A percentile compares a stretch with the other conserved stretches of the same genome.
phyloP scores from a whole-genome alignment of 495 filamentous ascomycete species.

The Podospora pseudoanserina region DNA sequence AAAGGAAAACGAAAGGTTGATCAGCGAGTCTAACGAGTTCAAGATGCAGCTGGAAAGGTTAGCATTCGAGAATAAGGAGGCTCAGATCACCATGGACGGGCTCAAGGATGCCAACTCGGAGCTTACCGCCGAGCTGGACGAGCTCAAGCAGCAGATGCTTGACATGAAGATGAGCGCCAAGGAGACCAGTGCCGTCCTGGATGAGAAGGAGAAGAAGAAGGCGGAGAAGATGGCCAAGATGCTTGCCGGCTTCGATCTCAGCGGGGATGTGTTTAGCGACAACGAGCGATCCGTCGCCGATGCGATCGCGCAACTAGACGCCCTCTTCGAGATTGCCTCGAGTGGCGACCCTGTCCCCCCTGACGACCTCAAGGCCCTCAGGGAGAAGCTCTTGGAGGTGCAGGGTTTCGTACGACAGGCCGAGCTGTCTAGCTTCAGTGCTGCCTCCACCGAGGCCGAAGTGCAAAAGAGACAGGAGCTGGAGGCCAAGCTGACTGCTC shows the following conservation, averaged over 20 bases:
- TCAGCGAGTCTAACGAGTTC: constrained; percentile 79
- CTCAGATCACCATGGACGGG: constrained; percentile 93
- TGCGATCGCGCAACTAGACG: constrained; percentile 75
- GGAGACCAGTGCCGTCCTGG: constrained; percentile 79
- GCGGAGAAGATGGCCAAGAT: constrained; percentile 99
- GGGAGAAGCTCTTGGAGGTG: constrained; percentile 73
- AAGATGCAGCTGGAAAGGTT: constrained; percentile 95
- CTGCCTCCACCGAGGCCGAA: constrained; percentile 56
- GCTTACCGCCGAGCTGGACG: constrained; percentile 84
- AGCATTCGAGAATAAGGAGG: constrained; percentile 93
- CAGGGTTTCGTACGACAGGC: constrained; percentile 92
- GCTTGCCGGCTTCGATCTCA: constrained; percentile 97
- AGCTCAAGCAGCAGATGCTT: constrained; percentile 92
- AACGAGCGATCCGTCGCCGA: constrained; percentile 81
- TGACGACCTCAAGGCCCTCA: constrained; percentile 73
- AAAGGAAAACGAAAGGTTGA: constrained; percentile 82
- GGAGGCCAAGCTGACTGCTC: constrained; percentile 64
- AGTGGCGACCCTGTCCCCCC: constrained; percentile 75
- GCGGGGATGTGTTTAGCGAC: constrained; percentile 81
- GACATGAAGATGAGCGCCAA: constrained; percentile 94
- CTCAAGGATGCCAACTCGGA: constrained; percentile 94
- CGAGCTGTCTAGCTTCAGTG: constrained; percentile 67
- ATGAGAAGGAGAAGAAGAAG: constrained; percentile 98
- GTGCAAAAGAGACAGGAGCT: constrained; percentile 65
- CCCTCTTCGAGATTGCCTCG: constrained; percentile 69